A percentile compares a stretch with the other conserved stretches of the same genome.
Evolutionary conservation across 495 filamentous ascomycete genomes (phyloP).

Genomic region (Pyrenopolyporus hunteri): DNA sequence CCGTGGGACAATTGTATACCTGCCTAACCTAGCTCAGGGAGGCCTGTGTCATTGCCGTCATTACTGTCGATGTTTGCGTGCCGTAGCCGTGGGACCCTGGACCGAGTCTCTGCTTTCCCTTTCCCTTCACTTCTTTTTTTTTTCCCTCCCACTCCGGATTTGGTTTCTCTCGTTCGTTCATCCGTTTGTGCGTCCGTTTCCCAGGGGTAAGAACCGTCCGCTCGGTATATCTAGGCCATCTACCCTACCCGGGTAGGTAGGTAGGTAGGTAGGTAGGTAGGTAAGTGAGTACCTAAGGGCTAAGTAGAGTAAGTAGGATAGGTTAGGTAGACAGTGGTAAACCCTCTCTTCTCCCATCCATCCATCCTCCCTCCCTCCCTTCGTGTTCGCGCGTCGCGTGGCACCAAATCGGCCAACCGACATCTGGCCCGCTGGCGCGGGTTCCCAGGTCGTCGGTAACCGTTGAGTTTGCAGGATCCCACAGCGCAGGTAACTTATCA

Average conservation of each 20-base stretch:
- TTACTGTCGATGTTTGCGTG: not conserved
- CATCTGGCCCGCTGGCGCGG: slow-evolving; percentile 22
- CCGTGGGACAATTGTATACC: slow-evolving; percentile 15
- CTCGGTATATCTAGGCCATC: too few species aligned
- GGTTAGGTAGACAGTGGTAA: too few species aligned
- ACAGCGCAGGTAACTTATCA: not conserved
- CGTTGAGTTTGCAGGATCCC: slow-evolving; percentile 7
- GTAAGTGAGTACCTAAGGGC: too few species aligned
- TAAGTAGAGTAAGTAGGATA: too few species aligned
- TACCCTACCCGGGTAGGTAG: too few species aligned
- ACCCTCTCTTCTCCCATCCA: not conserved
- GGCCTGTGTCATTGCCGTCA: slow-evolving; percentile 6
- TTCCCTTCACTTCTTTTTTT: not conserved
- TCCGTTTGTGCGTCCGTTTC: too few species aligned
- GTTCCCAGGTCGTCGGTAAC: slow-evolving; percentile 27
- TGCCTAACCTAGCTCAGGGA: not conserved
- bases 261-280: too few species aligned
- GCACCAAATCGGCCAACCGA: slow-evolving; percentile 11
- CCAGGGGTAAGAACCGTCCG: too few species aligned
- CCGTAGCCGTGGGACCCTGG: slow-evolving; percentile 2
- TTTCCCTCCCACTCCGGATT: not conserved
- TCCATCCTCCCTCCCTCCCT: not conserved
- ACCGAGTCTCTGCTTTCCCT: not conserved
- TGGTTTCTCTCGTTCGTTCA: too few species aligned
- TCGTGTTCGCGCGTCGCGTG: slow-evolving; percentile 1